Percentiles rank a stretch among this genome's conserved stretches.
phyloP scores from a whole-genome alignment of 1,284 basidiomycete species.

The Fomes fomentarius region DNA sequence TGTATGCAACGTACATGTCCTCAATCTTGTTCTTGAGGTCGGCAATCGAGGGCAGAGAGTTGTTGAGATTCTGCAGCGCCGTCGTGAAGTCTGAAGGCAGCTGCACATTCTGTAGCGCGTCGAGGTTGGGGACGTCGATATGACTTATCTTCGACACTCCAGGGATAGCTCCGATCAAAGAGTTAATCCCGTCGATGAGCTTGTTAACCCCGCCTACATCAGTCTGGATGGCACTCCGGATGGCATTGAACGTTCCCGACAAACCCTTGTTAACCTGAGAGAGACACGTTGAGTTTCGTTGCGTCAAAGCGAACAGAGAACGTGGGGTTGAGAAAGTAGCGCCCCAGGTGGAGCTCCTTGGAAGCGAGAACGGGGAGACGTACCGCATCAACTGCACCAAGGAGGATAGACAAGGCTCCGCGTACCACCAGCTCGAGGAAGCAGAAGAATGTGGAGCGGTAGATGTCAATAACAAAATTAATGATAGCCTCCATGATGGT shows the following conservation, averaged over 20 bases:
- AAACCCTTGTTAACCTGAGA: slow-evolving; percentile 74
- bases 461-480: slow-evolving; percentile 91
- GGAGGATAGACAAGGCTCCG: slow-evolving; percentile 80
- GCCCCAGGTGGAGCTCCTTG: too few relatives aligned
- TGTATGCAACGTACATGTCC: slow-evolving; percentile 56
- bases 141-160: slow-evolving; percentile 56
- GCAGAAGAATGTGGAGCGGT: slow-evolving; percentile 90
- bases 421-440: slow-evolving; percentile 89
- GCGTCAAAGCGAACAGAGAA: too few relatives aligned
- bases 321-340: too few relatives aligned
- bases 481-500: slow-evolving; percentile 86
- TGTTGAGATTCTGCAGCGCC: slow-evolving; percentile 75
- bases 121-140: slow-evolving; percentile 74
- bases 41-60: slow-evolving; percentile 78
- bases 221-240: slow-evolving; percentile 72
- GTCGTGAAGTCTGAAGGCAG: slow-evolving; percentile 83
- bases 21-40: slow-evolving; percentile 78
- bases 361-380: slow-evolving; percentile 33
- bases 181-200: slow-evolving; percentile 73
- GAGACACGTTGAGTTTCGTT: not conserved
- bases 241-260: slow-evolving; percentile 56
- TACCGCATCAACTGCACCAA: slow-evolving; percentile 81
- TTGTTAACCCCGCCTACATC: slow-evolving; percentile 73
- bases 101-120: slow-evolving; percentile 75
- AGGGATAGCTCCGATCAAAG: slow-evolving; percentile 65